Evolutionary conservation across 495 filamentous ascomycete species (phyloP).

Genomic region (Annulohypoxylon stygium): DNA sequence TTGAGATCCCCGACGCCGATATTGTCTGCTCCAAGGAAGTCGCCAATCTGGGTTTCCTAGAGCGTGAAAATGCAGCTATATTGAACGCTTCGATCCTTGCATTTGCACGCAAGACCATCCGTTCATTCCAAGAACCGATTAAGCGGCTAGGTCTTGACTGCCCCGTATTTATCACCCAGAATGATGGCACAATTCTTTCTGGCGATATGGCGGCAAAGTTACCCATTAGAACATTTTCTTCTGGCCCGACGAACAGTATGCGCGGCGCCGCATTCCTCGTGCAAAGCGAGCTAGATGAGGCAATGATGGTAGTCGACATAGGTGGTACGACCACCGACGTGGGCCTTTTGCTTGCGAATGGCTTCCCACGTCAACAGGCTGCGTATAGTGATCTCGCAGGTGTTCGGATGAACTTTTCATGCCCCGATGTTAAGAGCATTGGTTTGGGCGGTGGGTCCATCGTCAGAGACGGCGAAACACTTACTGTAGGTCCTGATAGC

Average conservation of each 20-base stretch:
- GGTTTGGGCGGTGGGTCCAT: slow-evolving; percentile 68
- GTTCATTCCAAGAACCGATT: slow-evolving; percentile 61
- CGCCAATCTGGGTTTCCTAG: slow-evolving; percentile 65
- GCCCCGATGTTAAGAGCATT: slow-evolving; percentile 66
- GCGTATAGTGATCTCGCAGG: slow-evolving; percentile 65
- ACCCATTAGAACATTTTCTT: slow-evolving; percentile 68
- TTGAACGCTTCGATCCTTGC: slow-evolving; percentile 67
- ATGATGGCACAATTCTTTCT: slow-evolving; percentile 67
- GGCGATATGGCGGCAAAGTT: slow-evolving; percentile 61
- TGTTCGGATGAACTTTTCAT: slow-evolving; percentile 66
- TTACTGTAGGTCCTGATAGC: slow-evolving; percentile 67
- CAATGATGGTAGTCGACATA: slow-evolving; percentile 63
- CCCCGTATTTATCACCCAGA: slow-evolving; percentile 68
- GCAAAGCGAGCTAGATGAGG: slow-evolving; percentile 51
- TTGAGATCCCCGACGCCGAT: slow-evolving; percentile 61
- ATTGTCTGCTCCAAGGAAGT: slow-evolving; percentile 65
- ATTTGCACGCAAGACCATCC: slow-evolving; percentile 65
- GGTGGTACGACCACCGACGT: slow-evolving; percentile 71
- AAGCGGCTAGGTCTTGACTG: slow-evolving; percentile 61
- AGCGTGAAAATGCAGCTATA: slow-evolving; percentile 69
- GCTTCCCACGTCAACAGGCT: slow-evolving; percentile 68
- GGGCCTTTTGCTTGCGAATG: slow-evolving; percentile 64
- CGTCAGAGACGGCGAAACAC: slow-evolving; percentile 55
- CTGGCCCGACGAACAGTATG: slow-evolving; percentile 70
- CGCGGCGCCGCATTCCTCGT: slow-evolving; percentile 66